Percentiles rank a stretch among this genome's conserved stretches.
Conservation (phyloP, 1,284 basidiomycete species). For the Ustilago crameri region DNA sequence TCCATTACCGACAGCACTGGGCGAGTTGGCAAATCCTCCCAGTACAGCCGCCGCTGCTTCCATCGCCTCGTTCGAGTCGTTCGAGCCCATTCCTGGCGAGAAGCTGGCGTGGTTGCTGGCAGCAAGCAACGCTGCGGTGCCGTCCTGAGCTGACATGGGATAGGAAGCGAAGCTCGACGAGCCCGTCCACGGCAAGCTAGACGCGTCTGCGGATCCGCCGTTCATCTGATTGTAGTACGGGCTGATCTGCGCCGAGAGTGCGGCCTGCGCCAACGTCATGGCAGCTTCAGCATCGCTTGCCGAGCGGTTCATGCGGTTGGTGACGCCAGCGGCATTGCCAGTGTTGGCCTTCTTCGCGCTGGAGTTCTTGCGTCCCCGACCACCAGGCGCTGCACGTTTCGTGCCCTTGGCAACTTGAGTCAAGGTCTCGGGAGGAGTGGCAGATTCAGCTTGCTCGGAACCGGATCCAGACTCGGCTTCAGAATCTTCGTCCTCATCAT, state of each 20-base stretch:
- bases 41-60: conserved; percentile 52
- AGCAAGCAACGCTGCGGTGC: conserved; percentile 44
- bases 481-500: conserved; percentile 33
- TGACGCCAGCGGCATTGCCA: conserved; percentile 35
- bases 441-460: conserved; percentile 37
- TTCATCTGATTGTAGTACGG: conserved; percentile 47
- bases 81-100: conserved; percentile 43
- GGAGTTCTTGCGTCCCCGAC: conserved; percentile 43
- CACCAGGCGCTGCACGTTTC: conserved; percentile 38
- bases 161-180: conserved; percentile 31
- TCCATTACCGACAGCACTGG: conserved; percentile 8
- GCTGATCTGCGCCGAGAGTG: conserved; percentile 53
- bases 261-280: conserved; percentile 57
- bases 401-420: conserved; percentile 38
- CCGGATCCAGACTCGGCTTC: conserved; percentile 35
- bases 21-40: conserved; percentile 45
- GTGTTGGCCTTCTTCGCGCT: conserved; percentile 45
- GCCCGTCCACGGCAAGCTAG: conserved; percentile 30
- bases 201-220: conserved; percentile 12
- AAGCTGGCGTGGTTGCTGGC: conserved; percentile 48
- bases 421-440: conserved; percentile 36
- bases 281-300: conserved; percentile 59
- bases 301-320: conserved; percentile 49
- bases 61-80: conserved; percentile 53
- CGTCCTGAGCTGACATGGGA: conserved; percentile 43